These are phyloP conservation scores for Aspergillus steynii DNA, from an alignment of 495 filamentous ascomycete species.

Conservation along the genomic window DNA sequence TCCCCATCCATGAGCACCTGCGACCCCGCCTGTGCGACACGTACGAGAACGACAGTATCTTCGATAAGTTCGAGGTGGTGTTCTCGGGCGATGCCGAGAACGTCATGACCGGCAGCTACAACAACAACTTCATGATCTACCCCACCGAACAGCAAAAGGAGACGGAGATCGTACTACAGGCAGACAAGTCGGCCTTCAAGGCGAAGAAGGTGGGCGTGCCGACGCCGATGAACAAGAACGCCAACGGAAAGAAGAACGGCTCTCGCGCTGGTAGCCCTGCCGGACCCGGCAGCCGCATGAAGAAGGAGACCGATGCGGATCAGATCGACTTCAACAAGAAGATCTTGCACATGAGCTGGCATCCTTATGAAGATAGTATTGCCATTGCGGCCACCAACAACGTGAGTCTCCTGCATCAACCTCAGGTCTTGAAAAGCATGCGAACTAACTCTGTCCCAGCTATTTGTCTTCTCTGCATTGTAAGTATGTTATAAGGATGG, in stretches of 20 bases:
- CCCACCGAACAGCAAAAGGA: constrained; percentile 94
- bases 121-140: constrained; percentile 99
- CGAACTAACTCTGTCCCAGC: constrained; percentile 44
- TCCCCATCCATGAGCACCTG: constrained; percentile 97
- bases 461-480: constrained; percentile 99
- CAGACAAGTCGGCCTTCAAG: constrained; percentile 98
- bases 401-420: constrained; percentile 55
- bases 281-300: constrained; percentile 88
- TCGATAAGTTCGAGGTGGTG: constrained; percentile 99
- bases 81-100: constrained; percentile 98
- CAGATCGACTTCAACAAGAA: constrained; percentile 99
- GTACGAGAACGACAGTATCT: constrained; percentile 99
- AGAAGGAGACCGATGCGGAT: constrained; percentile 98
- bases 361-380: constrained; percentile 99
- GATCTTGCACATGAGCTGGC: constrained; percentile 99
- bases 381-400: constrained; percentile 99
- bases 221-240: constrained; percentile 88
- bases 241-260: constrained; percentile 76
- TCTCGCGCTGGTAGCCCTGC: constrained; percentile 90
- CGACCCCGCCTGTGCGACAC: constrained; percentile 94
- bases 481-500: constrained; percentile 45
- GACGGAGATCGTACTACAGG: constrained; percentile 94
- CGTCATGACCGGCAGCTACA: constrained; percentile 99
- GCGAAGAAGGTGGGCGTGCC: constrained; percentile 99
- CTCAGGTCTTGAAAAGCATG: background rate